Evolutionary conservation across 768 basidiomycete species (phyloP).

Genomic region (Podaxis carcinomalis): DNA sequence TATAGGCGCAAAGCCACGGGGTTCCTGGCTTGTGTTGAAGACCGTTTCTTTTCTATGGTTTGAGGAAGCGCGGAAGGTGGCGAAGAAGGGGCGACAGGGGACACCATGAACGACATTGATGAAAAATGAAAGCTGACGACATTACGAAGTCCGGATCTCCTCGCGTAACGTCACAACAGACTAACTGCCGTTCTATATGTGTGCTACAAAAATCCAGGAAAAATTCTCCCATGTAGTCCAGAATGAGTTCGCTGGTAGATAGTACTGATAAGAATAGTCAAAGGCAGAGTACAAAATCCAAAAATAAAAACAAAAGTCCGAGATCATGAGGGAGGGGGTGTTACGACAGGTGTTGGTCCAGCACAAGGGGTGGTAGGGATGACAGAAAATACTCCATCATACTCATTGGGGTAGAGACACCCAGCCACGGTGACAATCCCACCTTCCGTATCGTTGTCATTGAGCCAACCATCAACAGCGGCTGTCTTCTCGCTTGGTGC

Average conservation of each 20-base stretch:
- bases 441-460: constrained; percentile 32
- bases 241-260: neutral
- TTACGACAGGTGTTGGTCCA: constrained; percentile 9
- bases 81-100: neutral
- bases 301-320: neutral
- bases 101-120: constrained; percentile 5
- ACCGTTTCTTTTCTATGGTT: constrained; percentile 13
- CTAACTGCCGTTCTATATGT: neutral
- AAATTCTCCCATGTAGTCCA: neutral
- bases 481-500: constrained; percentile 31
- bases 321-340: neutral
- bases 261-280: neutral
- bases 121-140: neutral
- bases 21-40: constrained; percentile 41
- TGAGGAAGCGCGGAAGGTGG: neutral
- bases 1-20: constrained; percentile 86
- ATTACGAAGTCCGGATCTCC: neutral
- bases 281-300: neutral
- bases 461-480: constrained; percentile 42
- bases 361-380: constrained; percentile 24
- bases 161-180: neutral
- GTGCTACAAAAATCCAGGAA: neutral
- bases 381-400: constrained; percentile 18
- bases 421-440: constrained; percentile 36
- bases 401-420: constrained; percentile 43